Percentiles rank a stretch among this genome's conserved stretches.
Conservation (phyloP, 2,329 filamentous ascomycete genomes). For the Fusarium decemcellulare region DNA sequence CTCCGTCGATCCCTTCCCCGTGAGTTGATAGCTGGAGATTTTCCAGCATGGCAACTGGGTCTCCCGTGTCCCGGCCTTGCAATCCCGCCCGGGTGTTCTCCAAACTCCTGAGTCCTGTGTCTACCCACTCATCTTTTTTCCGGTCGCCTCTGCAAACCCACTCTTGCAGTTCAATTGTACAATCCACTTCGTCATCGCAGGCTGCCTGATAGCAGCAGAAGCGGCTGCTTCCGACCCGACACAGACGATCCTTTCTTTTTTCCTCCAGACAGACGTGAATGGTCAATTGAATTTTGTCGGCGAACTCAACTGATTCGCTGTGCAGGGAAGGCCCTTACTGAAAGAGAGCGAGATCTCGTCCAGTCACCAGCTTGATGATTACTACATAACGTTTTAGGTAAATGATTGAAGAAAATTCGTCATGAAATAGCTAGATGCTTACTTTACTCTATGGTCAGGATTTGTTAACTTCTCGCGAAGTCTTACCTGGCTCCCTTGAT, state of each 20-base stretch:
- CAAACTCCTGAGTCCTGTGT: constrained; percentile 27
- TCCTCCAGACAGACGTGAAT: background rate
- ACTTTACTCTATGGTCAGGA: too few species aligned
- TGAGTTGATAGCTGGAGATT: constrained; percentile 30
- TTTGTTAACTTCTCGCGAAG: too few species aligned
- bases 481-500: too few species aligned
- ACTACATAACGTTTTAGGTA: too few species aligned
- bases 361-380: background rate
- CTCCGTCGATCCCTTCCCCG: constrained; percentile 41
- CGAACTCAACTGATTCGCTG: constrained; percentile 13
- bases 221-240: constrained; percentile 21
- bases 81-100: constrained; percentile 25
- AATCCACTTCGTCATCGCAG: constrained; percentile 25
- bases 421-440: background rate
- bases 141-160: constrained; percentile 27
- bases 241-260: constrained; percentile 1
- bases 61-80: constrained; percentile 31
- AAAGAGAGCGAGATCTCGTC: constrained; percentile 6
- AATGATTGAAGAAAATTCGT: too few species aligned
- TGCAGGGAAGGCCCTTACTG: background rate
- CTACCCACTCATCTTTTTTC: constrained; percentile 36
- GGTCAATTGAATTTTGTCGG: constrained; percentile 19
- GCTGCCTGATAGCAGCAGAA: constrained; percentile 12
- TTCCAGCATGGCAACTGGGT: constrained; percentile 34
- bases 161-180: constrained; percentile 10